Percentiles rank a stretch among this genome's conserved stretches.
Evolutionary conservation across 1,284 basidiomycete species (phyloP).

Genomic region (Fistulinella cinereoalba): DNA sequence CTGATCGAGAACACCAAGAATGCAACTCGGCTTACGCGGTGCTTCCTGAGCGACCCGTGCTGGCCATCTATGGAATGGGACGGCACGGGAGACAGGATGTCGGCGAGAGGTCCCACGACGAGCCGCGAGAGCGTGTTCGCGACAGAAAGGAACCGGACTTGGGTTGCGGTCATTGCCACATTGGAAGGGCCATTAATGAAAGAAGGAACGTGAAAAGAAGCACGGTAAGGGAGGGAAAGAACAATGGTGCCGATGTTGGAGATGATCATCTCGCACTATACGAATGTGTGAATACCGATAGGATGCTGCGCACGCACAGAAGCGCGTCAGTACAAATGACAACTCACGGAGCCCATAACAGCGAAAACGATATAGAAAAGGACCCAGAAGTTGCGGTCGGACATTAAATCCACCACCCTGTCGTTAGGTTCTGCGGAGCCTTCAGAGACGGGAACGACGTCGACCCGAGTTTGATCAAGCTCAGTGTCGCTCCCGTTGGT

Average conservation of each 20-base stretch:
- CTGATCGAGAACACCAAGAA: constrained; percentile 53
- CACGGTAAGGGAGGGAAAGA: constrained; percentile 51
- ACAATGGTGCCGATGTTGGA: constrained; percentile 75
- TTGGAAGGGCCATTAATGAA: constrained; percentile 21
- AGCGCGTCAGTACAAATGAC: not conserved
- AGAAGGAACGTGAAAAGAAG: constrained; percentile 13
- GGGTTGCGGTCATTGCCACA: constrained; percentile 44
- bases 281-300: not conserved
- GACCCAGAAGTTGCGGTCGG: constrained; percentile 60
- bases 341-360: constrained; percentile 62
- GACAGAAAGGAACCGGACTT: constrained; percentile 68
- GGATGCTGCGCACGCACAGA: not conserved
- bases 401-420: constrained; percentile 41
- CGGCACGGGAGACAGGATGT: constrained; percentile 61
- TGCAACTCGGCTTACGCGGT: constrained; percentile 55
- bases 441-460: constrained; percentile 26
- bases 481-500: constrained; percentile 10
- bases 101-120: constrained; percentile 64
- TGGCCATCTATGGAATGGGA: constrained; percentile 35
- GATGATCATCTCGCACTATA: constrained; percentile 76
- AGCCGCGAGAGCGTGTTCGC: constrained; percentile 72
- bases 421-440: constrained; percentile 34
- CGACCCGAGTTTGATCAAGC: constrained; percentile 11
- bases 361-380: constrained; percentile 41
- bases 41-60: constrained; percentile 41